These are phyloP conservation scores for Arxiozyma telluris DNA, from an alignment of 1,139 yeast species.

Conservation along the genomic window DNA sequence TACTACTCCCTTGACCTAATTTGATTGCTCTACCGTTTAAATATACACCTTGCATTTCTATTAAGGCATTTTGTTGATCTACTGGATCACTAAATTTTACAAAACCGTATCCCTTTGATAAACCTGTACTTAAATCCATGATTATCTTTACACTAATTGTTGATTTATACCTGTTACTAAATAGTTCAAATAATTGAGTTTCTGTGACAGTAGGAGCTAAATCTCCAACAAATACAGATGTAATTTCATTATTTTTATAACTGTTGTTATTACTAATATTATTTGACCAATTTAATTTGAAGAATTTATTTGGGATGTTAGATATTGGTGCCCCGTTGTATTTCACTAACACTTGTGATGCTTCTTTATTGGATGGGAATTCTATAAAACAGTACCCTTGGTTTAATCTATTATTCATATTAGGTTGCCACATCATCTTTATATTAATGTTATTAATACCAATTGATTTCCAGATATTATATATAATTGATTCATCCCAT, in stretches of 20 bases:
- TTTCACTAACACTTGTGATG: conserved; percentile 53
- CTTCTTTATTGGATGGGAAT: conserved; percentile 54
- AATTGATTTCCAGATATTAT: conserved; percentile 44
- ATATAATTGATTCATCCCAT: conserved; percentile 55
- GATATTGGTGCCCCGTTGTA: conserved; percentile 57
- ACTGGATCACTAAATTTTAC: conserved; percentile 56
- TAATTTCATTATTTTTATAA: conserved; percentile 31
- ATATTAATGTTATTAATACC: conserved; percentile 36
- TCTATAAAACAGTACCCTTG: conserved; percentile 72
- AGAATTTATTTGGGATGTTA: conserved; percentile 46
- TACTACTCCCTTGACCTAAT: conserved; percentile 54
- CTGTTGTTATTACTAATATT: conserved; percentile 33
- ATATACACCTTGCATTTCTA: conserved; percentile 68
- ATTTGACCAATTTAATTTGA: conserved; percentile 65
- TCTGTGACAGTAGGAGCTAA: conserved; percentile 66
- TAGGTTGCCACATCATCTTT: conserved; percentile 39
- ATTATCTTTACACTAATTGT: conserved; percentile 62
- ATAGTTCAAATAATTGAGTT: conserved; percentile 56
- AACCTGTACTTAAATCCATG: conserved; percentile 68
- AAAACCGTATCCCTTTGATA: conserved; percentile 69
- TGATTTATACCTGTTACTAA: conserved; percentile 53
- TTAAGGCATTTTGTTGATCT: conserved; percentile 55
- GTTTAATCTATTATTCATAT: conserved; percentile 31
- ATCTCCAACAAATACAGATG: conserved; percentile 70
- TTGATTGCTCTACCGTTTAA: conserved; percentile 68